A percentile compares a stretch with the other conserved stretches of the same genome.
Evolutionary conservation across 441 rosid genomes (phyloP).

Genomic region (Pelargonium australe): DNA sequence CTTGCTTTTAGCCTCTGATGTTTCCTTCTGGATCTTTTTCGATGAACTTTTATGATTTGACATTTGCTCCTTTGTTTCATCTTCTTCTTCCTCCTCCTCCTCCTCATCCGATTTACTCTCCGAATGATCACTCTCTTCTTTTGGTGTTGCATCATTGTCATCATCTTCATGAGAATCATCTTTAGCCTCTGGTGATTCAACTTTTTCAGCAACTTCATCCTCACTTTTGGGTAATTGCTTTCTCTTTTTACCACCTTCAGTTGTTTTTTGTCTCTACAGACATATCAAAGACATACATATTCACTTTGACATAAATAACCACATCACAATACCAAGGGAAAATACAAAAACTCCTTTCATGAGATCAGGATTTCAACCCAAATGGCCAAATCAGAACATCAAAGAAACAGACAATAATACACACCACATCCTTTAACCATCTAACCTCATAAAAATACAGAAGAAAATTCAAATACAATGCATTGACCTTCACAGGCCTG

Average conservation of each 20-base stretch:
- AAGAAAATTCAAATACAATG: background rate
- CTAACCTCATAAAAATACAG: background rate
- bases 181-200: slow-evolving; percentile 38
- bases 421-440: background rate
- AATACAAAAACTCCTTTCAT: background rate
- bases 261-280: slow-evolving; percentile 49
- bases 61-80: slow-evolving; percentile 33
- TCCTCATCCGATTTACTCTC: slow-evolving; percentile 39
- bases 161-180: slow-evolving; percentile 45
- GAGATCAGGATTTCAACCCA: background rate
- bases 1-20: slow-evolving; percentile 36
- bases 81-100: slow-evolving; percentile 38
- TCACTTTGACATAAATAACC: background rate
- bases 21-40: slow-evolving; percentile 41
- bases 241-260: slow-evolving; percentile 43
- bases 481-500: background rate
- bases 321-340: background rate
- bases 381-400: background rate
- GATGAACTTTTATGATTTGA: slow-evolving; percentile 37
- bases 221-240: slow-evolving; percentile 41
- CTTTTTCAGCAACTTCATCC: slow-evolving; percentile 50
- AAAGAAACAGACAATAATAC: background rate
- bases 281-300: slow-evolving; percentile 5
- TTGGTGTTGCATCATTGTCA: slow-evolving; percentile 34
- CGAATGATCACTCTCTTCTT: slow-evolving; percentile 48